These are phyloP conservation scores for Chenopodium berlandieri DNA, from an alignment of 148 eudicot genomes.

Conservation along the genomic window DNA sequence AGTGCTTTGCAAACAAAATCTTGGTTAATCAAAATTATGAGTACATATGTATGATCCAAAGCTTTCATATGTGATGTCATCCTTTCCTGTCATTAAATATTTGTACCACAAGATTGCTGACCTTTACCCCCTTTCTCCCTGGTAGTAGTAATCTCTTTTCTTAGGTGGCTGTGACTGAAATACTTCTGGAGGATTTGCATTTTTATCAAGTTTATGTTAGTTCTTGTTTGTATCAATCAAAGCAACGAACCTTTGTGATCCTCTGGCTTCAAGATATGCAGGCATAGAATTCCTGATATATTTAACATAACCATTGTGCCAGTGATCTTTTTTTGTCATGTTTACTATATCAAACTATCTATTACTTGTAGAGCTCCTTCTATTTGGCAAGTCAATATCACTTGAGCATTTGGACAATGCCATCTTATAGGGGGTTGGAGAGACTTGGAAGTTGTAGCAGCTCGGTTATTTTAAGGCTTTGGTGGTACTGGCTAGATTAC, in stretches of 20 bases:
- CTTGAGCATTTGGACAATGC: background rate
- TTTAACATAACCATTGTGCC: background rate
- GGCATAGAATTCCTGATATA: background rate
- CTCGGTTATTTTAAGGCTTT: too few species aligned
- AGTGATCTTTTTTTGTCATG: background rate
- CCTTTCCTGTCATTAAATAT: background rate
- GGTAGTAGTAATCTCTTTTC: background rate
- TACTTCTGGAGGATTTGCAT: too few species aligned
- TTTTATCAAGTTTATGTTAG: too few species aligned
- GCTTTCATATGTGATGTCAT: background rate
- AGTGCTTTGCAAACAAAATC: too few species aligned
- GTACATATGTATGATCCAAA: too few species aligned
- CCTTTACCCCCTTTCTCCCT: background rate
- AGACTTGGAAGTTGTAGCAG: too few species aligned
- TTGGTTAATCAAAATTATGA: too few species aligned
- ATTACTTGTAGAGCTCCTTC: too few species aligned
- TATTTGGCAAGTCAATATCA: background rate
- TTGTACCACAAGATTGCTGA: background rate
- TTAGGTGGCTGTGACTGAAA: too few species aligned
- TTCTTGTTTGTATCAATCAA: background rate
- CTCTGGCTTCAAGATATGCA: background rate
- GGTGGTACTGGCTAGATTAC: too few species aligned
- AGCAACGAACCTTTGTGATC: background rate
- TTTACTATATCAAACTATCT: background rate
- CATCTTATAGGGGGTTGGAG: too few species aligned